A percentile compares a stretch with the other conserved stretches of the same genome.
Conservation (phyloP, 164 flowering plant genomes). For the Houttuynia cordata region DNA sequence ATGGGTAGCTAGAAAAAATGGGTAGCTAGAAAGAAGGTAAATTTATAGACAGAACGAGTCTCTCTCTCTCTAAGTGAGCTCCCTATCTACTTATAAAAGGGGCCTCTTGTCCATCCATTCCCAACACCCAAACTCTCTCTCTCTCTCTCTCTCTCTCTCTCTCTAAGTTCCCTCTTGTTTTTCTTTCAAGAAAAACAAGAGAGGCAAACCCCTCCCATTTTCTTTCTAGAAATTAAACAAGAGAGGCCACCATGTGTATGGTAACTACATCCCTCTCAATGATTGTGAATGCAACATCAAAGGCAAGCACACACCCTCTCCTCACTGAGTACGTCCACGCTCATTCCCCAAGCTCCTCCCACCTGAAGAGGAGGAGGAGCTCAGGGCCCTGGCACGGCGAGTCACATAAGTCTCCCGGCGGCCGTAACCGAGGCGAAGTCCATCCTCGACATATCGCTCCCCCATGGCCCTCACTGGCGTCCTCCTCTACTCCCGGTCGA, state of each 20-base stretch:
- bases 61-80: no score
- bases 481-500: constrained; percentile 56
- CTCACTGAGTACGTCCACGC: neutral
- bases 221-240: neutral
- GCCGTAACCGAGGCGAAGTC: constrained; percentile 29
- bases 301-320: neutral
- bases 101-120: no score
- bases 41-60: no score
- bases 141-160: no score
- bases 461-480: constrained; percentile 65
- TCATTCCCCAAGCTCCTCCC: neutral
- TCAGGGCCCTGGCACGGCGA: no score
- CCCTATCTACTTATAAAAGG: no score
- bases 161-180: no score
- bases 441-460: constrained; percentile 45
- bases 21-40: no score
- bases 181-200: no score
- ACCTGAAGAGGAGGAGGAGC: neutral
- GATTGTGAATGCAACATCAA: neutral
- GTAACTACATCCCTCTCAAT: neutral
- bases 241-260: neutral
- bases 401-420: constrained; percentile 14
- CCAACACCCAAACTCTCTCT: no score
- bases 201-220: no score
- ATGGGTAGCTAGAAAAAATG: no score